Conservation (phyloP, 2,329 filamentous ascomycete genomes). For the Diaporthe caulivora region DNA sequence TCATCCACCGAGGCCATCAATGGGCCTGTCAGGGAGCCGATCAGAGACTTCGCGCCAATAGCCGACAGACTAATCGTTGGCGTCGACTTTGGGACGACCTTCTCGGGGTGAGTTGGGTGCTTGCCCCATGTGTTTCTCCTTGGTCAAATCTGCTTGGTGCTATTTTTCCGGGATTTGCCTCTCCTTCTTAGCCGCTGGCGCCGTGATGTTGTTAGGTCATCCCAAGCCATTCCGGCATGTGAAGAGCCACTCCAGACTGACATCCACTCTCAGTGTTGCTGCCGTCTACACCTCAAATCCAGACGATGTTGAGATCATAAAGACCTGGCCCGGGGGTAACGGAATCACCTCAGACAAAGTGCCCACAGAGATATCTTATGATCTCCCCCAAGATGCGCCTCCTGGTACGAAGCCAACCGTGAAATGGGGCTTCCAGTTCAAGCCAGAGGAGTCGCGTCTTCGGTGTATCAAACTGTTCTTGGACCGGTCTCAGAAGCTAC, state of each 20-base stretch:
- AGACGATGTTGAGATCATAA: conserved; percentile 86
- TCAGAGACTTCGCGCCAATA: conserved; percentile 62
- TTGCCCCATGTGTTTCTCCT: neutral
- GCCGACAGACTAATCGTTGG: conserved; percentile 80
- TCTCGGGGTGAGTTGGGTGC: conserved; percentile 74
- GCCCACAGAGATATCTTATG: conserved; percentile 81
- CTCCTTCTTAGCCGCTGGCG: neutral
- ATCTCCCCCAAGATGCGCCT: conserved; percentile 54
- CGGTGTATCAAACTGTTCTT: conserved; percentile 89
- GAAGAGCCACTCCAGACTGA: conserved; percentile 13
- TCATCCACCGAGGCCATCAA: conserved; percentile 73
- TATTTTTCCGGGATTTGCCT: neutral
- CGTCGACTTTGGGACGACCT: conserved; percentile 88
- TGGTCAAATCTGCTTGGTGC: neutral
- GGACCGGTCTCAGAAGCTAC: conserved; percentile 83
- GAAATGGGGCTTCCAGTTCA: conserved; percentile 89
- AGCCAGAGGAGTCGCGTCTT: conserved; percentile 79
- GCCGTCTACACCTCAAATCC: conserved; percentile 81
- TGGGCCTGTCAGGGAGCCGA: conserved; percentile 69
- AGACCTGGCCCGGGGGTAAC: conserved; percentile 86
- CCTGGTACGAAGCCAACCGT: conserved; percentile 60
- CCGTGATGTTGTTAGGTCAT: neutral
- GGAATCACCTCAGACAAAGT: conserved; percentile 92
- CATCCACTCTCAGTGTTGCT: conserved; percentile 65
- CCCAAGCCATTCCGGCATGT: neutral